Conservation (phyloP, 2,329 filamentous ascomycete genomes). For the Monilinia fructigena region DNA sequence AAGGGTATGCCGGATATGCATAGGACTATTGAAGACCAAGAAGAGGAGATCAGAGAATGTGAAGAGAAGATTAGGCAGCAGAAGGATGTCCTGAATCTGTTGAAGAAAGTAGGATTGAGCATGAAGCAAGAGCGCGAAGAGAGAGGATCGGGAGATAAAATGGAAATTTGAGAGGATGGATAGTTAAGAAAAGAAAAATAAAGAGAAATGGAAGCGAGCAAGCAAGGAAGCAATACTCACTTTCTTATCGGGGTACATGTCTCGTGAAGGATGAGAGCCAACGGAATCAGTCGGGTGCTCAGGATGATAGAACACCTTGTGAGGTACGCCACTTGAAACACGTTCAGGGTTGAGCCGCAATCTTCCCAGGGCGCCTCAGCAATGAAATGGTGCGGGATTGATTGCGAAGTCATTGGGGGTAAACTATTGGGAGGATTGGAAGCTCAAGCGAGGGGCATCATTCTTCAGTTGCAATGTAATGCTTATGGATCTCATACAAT, state of each 20-base stretch:
- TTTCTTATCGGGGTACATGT: background rate
- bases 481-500: slow-evolving; percentile 1
- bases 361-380: background rate
- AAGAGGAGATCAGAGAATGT: slow-evolving; percentile 65
- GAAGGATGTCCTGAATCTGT: slow-evolving; percentile 53
- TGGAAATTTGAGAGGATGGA: slow-evolving; percentile 18
- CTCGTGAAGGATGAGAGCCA: background rate
- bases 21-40: slow-evolving; percentile 65
- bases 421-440: background rate
- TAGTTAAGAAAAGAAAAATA: background rate
- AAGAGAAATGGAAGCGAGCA: background rate
- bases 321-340: background rate
- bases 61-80: slow-evolving; percentile 64
- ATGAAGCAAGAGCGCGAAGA: slow-evolving; percentile 43
- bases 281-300: background rate
- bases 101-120: slow-evolving; percentile 52
- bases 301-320: slow-evolving; percentile 2
- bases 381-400: background rate
- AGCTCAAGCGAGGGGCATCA: background rate
- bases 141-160: slow-evolving; percentile 23
- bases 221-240: background rate
- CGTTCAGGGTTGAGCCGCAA: background rate
- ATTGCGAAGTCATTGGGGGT: background rate
- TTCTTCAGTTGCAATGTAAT: background rate
- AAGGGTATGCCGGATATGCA: slow-evolving; percentile 68